Evolutionary conservation across 768 basidiomycete genomes (phyloP).

Genomic region (Boletus tomentosulus): DNA sequence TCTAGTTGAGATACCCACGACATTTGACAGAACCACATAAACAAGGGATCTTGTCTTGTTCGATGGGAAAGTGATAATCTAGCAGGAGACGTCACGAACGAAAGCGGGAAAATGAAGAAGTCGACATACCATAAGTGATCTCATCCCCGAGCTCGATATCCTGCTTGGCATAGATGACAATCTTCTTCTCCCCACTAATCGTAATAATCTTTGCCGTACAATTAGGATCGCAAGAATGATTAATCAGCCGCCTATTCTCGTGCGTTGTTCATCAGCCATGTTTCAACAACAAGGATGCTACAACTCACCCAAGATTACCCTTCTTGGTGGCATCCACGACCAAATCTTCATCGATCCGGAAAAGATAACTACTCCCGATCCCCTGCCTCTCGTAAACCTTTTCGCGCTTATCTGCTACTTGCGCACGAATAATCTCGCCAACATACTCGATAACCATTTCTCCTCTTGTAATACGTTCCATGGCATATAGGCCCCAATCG

Average conservation of each 20-base stretch:
- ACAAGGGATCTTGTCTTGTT: conserved; percentile 96
- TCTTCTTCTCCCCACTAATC: conserved; percentile 92
- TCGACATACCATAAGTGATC: conserved; percentile 86
- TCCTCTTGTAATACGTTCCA: conserved; percentile 89
- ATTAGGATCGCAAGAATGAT: conserved; percentile 97
- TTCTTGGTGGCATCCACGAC: conserved; percentile 99
- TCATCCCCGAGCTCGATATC: conserved; percentile 96
- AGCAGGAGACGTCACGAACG: conserved; percentile 1
- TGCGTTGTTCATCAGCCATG: conserved; percentile 10
- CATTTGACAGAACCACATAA: conserved; percentile 87
- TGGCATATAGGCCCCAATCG: conserved; percentile 97
- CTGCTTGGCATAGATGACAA: conserved; percentile 98
- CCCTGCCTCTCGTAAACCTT: conserved; percentile 96
- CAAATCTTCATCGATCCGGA: conserved; percentile 95
- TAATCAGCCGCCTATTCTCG: conserved; percentile 79
- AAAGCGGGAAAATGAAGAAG: background rate
- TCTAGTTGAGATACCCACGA: conserved; percentile 93
- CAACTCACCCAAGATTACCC: conserved; percentile 89
- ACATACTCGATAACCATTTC: conserved; percentile 99
- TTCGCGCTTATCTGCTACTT: conserved; percentile 95
- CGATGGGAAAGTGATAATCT: conserved; percentile 99
- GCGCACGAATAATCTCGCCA: conserved; percentile 92
- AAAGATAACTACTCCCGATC: conserved; percentile 96
- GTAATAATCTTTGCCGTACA: conserved; percentile 90
- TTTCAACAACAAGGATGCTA: background rate